Base-by-base conservation (phyloP, 2,329 filamentous ascomycete genomes). In the Penicillium sp. region DNA sequence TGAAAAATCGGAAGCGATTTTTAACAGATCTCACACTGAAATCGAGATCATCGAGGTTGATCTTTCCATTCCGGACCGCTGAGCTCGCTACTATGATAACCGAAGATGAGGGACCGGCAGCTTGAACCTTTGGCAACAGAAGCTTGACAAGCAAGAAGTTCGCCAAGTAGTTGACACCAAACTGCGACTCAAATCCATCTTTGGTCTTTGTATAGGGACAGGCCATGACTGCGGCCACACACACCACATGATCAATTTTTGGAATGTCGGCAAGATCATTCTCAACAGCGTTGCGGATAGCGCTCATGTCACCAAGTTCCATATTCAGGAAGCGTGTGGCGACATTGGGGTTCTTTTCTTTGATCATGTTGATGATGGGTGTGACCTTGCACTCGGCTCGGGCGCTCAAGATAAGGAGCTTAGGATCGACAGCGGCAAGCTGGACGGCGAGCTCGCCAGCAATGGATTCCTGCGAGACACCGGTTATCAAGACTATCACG, bases 151-250 rank as follows among this genome's bases (percentile, higher is more conserved):
- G 65, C 10, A 78, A 61, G 57, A 80, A 80, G 29, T 80, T 76
- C 0, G 76, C 75, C 12, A 81, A 55, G 53, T 81, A 74, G 60
- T 81, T 81, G n/a, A 74, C 72, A 7, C 73, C 77, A 2, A 78
- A 71, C 49, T 79, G 69, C 4, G 63, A 59, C 48, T 76, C 73
- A 21, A 73, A 64, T 6, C 61, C 62, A 51, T 64, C 56, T 12
- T 56, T 58, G 4, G 61, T 63, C 36, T 48, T 61, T 26, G 38
- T 36, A 16, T 57, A 64, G 4, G 61, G 59, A 10, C 54, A 54
- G 9, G 51, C 47, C 62, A 65, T 64, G 2, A 65, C 54, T 5
- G 54, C 62, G 6, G 62, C 61, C 13, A 59, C 50, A 24, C 49
- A 56, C 18, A 58, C 53, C 9, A 61, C 41, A 31, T 61, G 58